These are phyloP conservation scores for Eutypella sp. DNA, from an alignment of 2,329 filamentous ascomycete species.

Conservation along the genomic window DNA sequence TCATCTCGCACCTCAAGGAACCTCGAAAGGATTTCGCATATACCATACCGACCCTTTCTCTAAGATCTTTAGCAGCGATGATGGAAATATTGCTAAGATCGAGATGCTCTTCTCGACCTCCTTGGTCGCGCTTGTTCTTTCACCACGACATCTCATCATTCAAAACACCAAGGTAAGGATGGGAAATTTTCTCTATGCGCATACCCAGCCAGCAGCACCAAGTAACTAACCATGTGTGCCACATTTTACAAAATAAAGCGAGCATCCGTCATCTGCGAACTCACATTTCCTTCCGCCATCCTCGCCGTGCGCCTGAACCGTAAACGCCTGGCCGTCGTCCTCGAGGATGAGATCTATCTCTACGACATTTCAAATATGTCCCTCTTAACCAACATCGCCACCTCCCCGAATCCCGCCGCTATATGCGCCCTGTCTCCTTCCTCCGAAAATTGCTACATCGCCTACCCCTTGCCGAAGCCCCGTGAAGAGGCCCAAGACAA, in stretches of 20 bases:
- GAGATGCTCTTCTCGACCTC: slow-evolving; percentile 99
- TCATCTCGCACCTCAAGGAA: slow-evolving; percentile 53
- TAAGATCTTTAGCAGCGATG: slow-evolving; percentile 89
- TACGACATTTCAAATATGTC: slow-evolving; percentile 99
- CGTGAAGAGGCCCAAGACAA: slow-evolving; percentile 54
- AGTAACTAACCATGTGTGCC: not conserved
- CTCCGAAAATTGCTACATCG: slow-evolving; percentile 92
- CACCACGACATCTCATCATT: slow-evolving; percentile 86
- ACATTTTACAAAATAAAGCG: slow-evolving; percentile 46
- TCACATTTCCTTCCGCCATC: slow-evolving; percentile 96
- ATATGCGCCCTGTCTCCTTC: slow-evolving; percentile 92
- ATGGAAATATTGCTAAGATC: slow-evolving; percentile 91
- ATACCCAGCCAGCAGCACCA: not conserved
- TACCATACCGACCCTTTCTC: slow-evolving; percentile 96
- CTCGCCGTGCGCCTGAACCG: slow-evolving; percentile 90
- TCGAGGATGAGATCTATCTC: slow-evolving; percentile 95
- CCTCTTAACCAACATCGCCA: slow-evolving; percentile 85
- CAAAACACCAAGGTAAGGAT: slow-evolving; percentile 71
- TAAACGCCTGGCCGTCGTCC: slow-evolving; percentile 85
- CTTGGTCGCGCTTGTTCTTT: slow-evolving; percentile 86
- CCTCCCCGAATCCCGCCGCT: slow-evolving; percentile 85
- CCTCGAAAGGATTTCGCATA: slow-evolving; percentile 89
- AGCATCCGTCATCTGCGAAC: slow-evolving; percentile 87
- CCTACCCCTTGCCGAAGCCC: slow-evolving; percentile 80
- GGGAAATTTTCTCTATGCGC: not conserved